Evolutionary conservation across 306 rosid genomes (phyloP).

Genomic region (Myrica gale): DNA sequence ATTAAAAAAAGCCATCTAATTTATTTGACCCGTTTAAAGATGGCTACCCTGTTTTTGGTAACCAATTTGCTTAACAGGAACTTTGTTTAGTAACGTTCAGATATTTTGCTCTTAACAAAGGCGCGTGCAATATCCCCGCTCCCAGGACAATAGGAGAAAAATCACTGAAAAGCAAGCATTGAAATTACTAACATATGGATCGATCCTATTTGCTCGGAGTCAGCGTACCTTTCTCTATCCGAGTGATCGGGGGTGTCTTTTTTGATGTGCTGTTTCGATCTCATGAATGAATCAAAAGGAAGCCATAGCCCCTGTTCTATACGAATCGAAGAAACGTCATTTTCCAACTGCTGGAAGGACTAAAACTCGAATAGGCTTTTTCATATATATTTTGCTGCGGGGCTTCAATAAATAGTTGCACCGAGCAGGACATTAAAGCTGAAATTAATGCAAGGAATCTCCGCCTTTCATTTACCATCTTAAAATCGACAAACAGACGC

Average conservation of each 20-base stretch:
- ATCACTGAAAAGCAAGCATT: neutral
- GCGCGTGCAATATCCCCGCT: neutral
- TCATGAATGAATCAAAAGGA: neutral
- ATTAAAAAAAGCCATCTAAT: no score
- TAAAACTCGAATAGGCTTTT: neutral
- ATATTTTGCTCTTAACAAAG: neutral
- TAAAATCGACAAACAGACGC: constrained; percentile 24
- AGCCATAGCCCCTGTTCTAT: no score
- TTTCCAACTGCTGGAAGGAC: neutral
- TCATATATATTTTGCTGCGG: constrained; percentile 9
- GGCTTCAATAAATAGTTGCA: neutral
- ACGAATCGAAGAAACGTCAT: neutral
- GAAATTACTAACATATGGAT: neutral
- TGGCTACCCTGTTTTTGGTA: no score
- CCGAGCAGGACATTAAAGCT: neutral
- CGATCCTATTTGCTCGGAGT: neutral
- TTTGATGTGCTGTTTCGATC: neutral
- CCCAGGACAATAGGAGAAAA: neutral
- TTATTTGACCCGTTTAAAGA: no score
- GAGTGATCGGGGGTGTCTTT: neutral
- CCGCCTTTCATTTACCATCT: constrained; percentile 30
- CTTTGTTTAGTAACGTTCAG: neutral
- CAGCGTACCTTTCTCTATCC: neutral
- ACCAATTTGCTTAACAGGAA: no score
- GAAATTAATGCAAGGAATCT: neutral